Conservation (phyloP, 148 eudicot genomes). For the Cornus controversa region DNA sequence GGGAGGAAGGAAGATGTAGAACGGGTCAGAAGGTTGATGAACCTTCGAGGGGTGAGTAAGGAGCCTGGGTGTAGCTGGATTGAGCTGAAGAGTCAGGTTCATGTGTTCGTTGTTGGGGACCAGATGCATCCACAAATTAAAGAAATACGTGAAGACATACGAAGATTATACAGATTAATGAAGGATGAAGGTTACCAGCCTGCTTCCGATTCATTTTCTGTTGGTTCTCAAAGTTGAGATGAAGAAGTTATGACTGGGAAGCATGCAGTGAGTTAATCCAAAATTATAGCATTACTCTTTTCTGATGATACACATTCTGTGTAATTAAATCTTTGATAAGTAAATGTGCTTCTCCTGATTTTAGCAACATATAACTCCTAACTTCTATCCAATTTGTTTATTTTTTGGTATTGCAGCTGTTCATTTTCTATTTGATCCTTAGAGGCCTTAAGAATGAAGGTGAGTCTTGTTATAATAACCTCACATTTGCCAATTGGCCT, state of each 20-base stretch:
- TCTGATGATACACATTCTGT: background rate
- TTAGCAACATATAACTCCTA: background rate
- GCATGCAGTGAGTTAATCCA: background rate
- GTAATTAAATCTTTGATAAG: background rate
- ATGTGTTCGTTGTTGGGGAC: conserved; percentile 64
- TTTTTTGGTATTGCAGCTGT: conserved; percentile 30
- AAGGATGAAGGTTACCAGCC: conserved; percentile 49
- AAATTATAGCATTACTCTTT: too few relatives aligned
- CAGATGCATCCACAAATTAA: conserved; percentile 51
- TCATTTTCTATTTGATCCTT: conserved; percentile 53
- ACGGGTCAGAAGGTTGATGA: conserved; percentile 58
- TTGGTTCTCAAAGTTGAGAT: conserved; percentile 2
- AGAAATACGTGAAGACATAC: conserved; percentile 35
- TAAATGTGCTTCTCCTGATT: background rate
- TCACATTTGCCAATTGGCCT: too few relatives aligned
- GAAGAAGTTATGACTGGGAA: too few relatives aligned
- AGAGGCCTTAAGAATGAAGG: conserved; percentile 60
- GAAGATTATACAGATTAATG: conserved; percentile 42
- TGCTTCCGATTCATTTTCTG: conserved; percentile 25
- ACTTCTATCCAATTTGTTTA: background rate
- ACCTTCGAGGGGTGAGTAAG: conserved; percentile 47
- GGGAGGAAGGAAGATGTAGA: conserved; percentile 49
- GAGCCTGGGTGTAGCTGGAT: conserved; percentile 79
- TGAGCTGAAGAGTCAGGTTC: conserved; percentile 54
- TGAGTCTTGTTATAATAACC: background rate